Conservation (phyloP, 768 basidiomycete species). For the Suillus brevipes region DNA sequence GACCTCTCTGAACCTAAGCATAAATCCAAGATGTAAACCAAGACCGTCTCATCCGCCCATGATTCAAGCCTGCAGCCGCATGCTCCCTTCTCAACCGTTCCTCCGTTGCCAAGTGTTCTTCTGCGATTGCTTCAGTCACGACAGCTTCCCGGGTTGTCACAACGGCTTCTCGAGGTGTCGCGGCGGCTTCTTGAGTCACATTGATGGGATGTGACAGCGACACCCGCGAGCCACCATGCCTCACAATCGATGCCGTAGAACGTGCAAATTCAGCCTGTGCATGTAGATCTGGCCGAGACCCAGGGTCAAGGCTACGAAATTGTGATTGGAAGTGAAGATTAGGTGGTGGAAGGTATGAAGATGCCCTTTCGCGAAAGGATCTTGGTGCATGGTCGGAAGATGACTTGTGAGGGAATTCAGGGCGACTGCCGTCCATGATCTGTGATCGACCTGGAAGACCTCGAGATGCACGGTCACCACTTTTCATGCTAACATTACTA, state of each 20-base stretch:
- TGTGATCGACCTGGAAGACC: constrained; percentile 9
- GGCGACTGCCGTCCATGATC: constrained; percentile 3
- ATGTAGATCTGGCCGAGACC: constrained; percentile 43
- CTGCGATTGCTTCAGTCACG: constrained; percentile 65
- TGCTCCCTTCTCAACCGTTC: constrained; percentile 57
- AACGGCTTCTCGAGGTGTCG: constrained; percentile 54
- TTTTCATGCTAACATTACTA: constrained; percentile 12
- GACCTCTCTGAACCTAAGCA: constrained; percentile 31
- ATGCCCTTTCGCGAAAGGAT: constrained; percentile 8
- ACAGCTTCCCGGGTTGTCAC: constrained; percentile 55
- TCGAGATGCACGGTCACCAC: constrained; percentile 2
- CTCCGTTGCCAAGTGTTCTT: constrained; percentile 60
- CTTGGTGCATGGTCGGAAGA: constrained; percentile 1
- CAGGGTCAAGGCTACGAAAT: constrained; percentile 35
- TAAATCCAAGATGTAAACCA: constrained; percentile 74
- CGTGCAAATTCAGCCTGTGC: constrained; percentile 42
- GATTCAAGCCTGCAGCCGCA: constrained; percentile 45
- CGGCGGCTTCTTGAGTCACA: constrained; percentile 29
- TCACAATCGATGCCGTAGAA: constrained; percentile 20
- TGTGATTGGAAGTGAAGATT: background rate
- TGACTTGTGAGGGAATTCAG: constrained; percentile 2
- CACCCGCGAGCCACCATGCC: constrained; percentile 6
- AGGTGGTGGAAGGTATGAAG: constrained; percentile 11
- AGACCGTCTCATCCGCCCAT: constrained; percentile 42
- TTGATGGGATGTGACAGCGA: constrained; percentile 36